Evolutionary conservation across 148 eudicot species (phyloP).

Genomic region (Chenopodium album): DNA sequence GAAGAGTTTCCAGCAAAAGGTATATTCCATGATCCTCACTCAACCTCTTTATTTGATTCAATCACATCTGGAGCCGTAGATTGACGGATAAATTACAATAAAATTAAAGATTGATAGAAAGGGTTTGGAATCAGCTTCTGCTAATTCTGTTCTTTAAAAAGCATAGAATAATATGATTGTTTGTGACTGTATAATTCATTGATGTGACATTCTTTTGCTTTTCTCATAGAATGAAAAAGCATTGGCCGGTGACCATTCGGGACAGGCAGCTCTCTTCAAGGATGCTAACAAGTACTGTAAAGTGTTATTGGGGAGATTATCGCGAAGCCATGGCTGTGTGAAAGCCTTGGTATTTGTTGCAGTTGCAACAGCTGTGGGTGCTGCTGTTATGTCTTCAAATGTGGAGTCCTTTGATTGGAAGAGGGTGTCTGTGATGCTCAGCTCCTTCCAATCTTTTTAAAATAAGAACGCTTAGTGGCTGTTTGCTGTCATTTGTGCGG

Average conservation of each 20-base stretch:
- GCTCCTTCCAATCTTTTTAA: constrained; percentile 45
- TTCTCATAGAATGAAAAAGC: constrained; percentile 54
- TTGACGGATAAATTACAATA: too few species aligned
- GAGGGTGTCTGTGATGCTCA: constrained; percentile 47
- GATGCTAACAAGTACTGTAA: constrained; percentile 73
- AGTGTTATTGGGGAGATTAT: constrained; percentile 51
- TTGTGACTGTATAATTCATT: neutral
- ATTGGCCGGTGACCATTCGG: constrained; percentile 43
- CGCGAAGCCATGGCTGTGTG: constrained; percentile 64
- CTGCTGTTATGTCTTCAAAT: constrained; percentile 45
- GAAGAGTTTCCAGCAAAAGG: constrained; percentile 69
- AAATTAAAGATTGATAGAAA: too few species aligned
- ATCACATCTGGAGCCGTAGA: neutral
- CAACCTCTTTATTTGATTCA: neutral
- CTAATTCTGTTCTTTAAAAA: too few species aligned
- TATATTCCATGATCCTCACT: constrained; percentile 18
- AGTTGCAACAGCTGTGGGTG: constrained; percentile 51
- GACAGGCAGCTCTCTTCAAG: constrained; percentile 43
- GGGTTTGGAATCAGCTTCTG: too few species aligned
- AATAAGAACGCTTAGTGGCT: neutral
- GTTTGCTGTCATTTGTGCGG: neutral
- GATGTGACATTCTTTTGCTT: neutral
- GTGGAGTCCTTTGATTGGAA: constrained; percentile 54
- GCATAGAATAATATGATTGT: neutral
- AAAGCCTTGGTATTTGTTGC: constrained; percentile 39